A percentile compares a stretch with the other conserved stretches of the same genome.
Conservation (phyloP, 495 filamentous ascomycete genomes). For the Podospora pseudocomata region DNA sequence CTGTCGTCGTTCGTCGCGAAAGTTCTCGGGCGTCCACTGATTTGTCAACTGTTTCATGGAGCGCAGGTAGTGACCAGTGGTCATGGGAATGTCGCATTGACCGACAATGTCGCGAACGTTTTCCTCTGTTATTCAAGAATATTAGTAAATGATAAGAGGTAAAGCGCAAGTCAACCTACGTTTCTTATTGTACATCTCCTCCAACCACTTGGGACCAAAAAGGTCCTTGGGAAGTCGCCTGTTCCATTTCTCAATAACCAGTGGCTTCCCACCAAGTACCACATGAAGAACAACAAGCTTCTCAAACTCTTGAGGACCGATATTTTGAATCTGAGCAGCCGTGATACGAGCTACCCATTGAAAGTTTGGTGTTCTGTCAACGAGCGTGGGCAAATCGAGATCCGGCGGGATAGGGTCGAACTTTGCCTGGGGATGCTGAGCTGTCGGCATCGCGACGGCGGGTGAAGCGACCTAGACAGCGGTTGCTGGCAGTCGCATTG, state of each 20-base stretch:
- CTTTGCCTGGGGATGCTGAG: constrained; percentile 60
- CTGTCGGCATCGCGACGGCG: constrained; percentile 58
- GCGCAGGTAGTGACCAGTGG: constrained; percentile 81
- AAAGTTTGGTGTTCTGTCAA: constrained; percentile 77
- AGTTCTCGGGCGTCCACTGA: constrained; percentile 65
- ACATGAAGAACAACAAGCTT: constrained; percentile 75
- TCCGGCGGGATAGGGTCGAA: constrained; percentile 85
- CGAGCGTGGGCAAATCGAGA: constrained; percentile 68
- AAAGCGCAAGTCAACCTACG: constrained; percentile 44
- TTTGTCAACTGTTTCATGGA: constrained; percentile 74
- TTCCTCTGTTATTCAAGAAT: constrained; percentile 39
- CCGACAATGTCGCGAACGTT: constrained; percentile 71
- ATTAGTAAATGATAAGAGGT: neutral
- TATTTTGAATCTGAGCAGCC: constrained; percentile 66
- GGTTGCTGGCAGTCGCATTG: neutral
- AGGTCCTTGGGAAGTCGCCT: constrained; percentile 61
- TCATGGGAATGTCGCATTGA: constrained; percentile 68
- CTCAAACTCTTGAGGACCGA: constrained; percentile 72
- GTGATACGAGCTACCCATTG: constrained; percentile 73
- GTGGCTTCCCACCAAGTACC: constrained; percentile 74
- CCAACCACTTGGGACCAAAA: constrained; percentile 78
- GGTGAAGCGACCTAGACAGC: neutral
- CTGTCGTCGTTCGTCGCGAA: constrained; percentile 66
- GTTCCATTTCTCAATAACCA: constrained; percentile 84
- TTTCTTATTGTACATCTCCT: constrained; percentile 66